Evolutionary conservation across 208 protist genomes (phyloP).

Genomic region (Trypanosomatidae sp.): DNA sequence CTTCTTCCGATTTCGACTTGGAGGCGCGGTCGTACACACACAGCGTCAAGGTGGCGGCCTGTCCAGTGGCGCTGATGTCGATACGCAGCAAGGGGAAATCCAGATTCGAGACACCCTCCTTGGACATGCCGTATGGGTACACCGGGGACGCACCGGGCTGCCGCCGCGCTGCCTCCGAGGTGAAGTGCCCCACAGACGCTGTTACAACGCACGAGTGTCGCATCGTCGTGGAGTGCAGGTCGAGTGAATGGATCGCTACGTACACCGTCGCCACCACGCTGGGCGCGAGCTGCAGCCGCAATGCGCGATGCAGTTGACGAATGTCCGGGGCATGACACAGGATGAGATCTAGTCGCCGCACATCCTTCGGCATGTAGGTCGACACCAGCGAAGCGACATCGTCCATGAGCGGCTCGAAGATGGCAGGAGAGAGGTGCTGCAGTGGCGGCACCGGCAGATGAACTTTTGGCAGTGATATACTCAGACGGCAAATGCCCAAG

Average conservation of each 20-base stretch:
- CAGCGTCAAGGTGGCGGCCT: constrained; percentile 31
- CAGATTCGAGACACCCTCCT: constrained; percentile 23
- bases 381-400: constrained; percentile 65
- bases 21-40: constrained; percentile 33
- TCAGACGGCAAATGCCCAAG: constrained; percentile 54
- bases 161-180: constrained; percentile 28
- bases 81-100: constrained; percentile 52
- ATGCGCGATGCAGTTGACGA: constrained; percentile 38
- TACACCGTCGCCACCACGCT: constrained; percentile 69
- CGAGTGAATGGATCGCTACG: constrained; percentile 43
- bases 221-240: constrained; percentile 29
- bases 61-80: constrained; percentile 40
- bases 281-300: constrained; percentile 67
- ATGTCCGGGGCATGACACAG: constrained; percentile 45
- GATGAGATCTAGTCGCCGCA: constrained; percentile 51
- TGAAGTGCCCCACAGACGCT: constrained; percentile 33
- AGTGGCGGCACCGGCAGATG: constrained; percentile 12
- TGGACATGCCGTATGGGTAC: constrained; percentile 42
- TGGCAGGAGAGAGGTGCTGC: constrained; percentile 17
- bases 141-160: constrained; percentile 18
- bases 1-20: constrained; percentile 30
- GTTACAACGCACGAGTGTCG: constrained; percentile 28
- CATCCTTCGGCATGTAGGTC: constrained; percentile 67
- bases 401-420: constrained; percentile 61
- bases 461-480: constrained; percentile 38